Percentiles rank a stretch among this genome's conserved stretches.
Conservation (phyloP, 345 rosid species). For the Corchorus capsularis region DNA sequence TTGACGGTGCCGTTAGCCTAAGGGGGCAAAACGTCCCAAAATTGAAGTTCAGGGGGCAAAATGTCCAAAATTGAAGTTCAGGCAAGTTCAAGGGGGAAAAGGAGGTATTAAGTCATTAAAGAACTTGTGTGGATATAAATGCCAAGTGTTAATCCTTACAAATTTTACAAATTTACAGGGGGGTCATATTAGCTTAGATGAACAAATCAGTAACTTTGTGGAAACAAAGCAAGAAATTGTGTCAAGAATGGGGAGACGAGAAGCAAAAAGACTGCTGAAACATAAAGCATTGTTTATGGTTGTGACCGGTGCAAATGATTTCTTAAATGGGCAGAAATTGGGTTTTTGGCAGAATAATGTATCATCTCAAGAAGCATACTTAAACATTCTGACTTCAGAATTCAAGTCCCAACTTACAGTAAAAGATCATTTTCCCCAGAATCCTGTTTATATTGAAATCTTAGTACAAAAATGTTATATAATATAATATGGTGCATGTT, state of each 20-base stretch:
- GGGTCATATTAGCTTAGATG: constrained; percentile 18
- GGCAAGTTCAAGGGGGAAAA: too few relatives aligned
- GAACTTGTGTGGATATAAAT: not conserved
- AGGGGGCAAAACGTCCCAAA: too few relatives aligned
- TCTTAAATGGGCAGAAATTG: not conserved
- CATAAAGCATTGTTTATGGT: constrained; percentile 18
- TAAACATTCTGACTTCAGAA: not conserved
- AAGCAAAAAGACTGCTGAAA: not conserved
- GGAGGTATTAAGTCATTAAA: too few relatives aligned
- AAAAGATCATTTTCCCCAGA: not conserved
- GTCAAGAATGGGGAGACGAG: constrained; percentile 3
- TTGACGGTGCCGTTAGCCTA: too few relatives aligned
- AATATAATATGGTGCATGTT: not conserved
- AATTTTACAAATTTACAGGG: not conserved
- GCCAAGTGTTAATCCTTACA: not conserved
- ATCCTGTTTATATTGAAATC: not conserved
- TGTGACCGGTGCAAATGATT: constrained; percentile 22
- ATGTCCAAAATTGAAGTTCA: too few relatives aligned
- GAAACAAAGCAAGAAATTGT: constrained; percentile 20
- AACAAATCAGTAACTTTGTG: constrained; percentile 22
- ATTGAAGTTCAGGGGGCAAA: too few relatives aligned
- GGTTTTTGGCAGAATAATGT: not conserved
- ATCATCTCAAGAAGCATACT: not conserved
- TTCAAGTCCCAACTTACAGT: constrained; percentile 24
- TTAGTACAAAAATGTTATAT: not conserved